Evolutionary conservation across 2,329 filamentous ascomycete species (phyloP).

Genomic region (Penicillium sp.): DNA sequence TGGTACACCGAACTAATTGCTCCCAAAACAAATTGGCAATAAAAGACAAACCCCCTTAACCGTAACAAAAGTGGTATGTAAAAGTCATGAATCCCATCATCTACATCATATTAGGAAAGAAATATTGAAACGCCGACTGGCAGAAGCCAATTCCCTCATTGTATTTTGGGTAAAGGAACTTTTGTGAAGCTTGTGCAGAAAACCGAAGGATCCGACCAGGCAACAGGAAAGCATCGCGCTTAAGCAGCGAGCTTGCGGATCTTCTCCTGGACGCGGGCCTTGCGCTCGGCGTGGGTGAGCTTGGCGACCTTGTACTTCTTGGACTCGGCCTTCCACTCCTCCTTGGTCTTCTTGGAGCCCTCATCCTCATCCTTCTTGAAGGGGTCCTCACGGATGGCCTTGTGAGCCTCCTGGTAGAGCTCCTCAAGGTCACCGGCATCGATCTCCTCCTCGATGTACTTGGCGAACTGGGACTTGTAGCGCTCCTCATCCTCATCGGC

Average conservation of each 20-base stretch:
- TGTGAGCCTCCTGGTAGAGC: constrained; percentile 89
- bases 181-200: constrained; percentile 15
- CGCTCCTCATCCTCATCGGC: constrained; percentile 99
- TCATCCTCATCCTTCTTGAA: constrained; percentile 80
- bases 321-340: constrained; percentile 91
- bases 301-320: constrained; percentile 78
- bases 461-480: constrained; percentile 95
- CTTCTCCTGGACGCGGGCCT: constrained; percentile 78
- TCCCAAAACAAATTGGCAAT: constrained; percentile 13
- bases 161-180: constrained; percentile 18
- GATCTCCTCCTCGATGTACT: constrained; percentile 95
- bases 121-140: constrained; percentile 20
- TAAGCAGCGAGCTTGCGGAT: constrained; percentile 67
- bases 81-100: constrained; percentile 26
- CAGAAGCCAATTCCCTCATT: constrained; percentile 24
- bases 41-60: constrained; percentile 12
- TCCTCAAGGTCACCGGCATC: constrained; percentile 98
- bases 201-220: constrained; percentile 13
- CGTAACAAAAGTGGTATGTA: constrained; percentile 24
- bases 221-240: constrained; percentile 22
- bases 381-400: constrained; percentile 93
- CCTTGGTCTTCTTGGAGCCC: constrained; percentile 89
- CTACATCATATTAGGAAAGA: constrained; percentile 19
- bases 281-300: constrained; percentile 76
- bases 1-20: constrained; percentile 28